Evolutionary conservation across 2,329 filamentous ascomycete species (phyloP).

Genomic region (Lachnum nothofagi): DNA sequence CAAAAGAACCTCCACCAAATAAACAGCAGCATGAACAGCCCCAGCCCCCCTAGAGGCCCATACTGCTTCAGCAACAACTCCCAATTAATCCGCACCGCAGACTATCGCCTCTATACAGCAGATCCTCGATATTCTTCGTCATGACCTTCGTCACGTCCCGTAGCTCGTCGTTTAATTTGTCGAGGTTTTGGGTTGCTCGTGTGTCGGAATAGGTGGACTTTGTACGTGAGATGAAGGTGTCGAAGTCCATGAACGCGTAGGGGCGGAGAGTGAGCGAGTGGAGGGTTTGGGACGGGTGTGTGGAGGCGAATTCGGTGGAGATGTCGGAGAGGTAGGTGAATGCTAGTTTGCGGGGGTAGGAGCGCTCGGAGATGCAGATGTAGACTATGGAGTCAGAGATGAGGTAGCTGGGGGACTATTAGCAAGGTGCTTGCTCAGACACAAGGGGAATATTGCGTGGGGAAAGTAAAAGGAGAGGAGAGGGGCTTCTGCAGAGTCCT

Average conservation of each 20-base stretch:
- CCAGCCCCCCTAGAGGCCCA: conserved; percentile 79
- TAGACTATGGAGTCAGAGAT: conserved; percentile 81
- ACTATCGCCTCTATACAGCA: conserved; percentile 89
- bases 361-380: conserved; percentile 85
- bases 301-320: conserved; percentile 81
- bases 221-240: conserved; percentile 90
- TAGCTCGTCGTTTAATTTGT: conserved; percentile 93
- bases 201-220: conserved; percentile 92
- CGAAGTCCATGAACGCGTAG: conserved; percentile 97
- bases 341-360: conserved; percentile 95
- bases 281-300: conserved; percentile 70
- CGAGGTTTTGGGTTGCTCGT: conserved; percentile 84
- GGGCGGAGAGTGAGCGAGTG: conserved; percentile 71
- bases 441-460: too few relatives aligned
- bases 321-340: conserved; percentile 97
- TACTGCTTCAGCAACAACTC: conserved; percentile 95
- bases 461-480: too few relatives aligned
- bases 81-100: conserved; percentile 97
- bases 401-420: conserved; percentile 59
- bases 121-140: conserved; percentile 99
- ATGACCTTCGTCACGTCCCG: conserved; percentile 98
- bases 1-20: conserved; percentile 92
- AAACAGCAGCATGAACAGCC: conserved; percentile 77
- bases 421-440: neutral
- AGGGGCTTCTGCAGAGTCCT: too few relatives aligned